These are phyloP conservation scores for Candida xiaguanensis DNA, from an alignment of 805 yeast genomes.

Conservation along the genomic window DNA sequence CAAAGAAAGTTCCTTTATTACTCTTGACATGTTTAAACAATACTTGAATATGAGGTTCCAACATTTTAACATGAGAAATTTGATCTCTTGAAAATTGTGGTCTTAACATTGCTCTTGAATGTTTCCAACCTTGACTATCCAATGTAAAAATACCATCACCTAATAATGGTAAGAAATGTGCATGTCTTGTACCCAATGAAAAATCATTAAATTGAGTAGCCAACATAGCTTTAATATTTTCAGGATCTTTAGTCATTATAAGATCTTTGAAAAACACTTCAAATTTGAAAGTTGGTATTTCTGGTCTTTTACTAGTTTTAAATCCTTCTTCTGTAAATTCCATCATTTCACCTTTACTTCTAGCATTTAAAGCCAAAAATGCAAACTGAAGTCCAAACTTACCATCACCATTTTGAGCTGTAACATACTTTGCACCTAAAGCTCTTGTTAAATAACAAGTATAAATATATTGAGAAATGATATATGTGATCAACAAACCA, in stretches of 20 bases:
- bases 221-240: constrained; percentile 38
- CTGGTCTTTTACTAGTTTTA: constrained; percentile 7
- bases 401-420: constrained; percentile 10
- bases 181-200: constrained; percentile 35
- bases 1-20: constrained; percentile 24
- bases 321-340: constrained; percentile 17
- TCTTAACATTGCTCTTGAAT: constrained; percentile 41
- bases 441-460: constrained; percentile 7
- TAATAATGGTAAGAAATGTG: constrained; percentile 32
- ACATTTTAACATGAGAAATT: constrained; percentile 33
- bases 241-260: constrained; percentile 33
- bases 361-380: constrained; percentile 10
- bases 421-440: constrained; percentile 12
- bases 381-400: constrained; percentile 18
- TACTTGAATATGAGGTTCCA: constrained; percentile 40
- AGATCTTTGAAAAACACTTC: constrained; percentile 17
- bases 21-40: constrained; percentile 28
- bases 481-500: constrained; percentile 4
- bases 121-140: constrained; percentile 42
- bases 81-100: constrained; percentile 44
- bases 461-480: constrained; percentile 1
- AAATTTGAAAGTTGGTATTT: constrained; percentile 11
- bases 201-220: constrained; percentile 42
- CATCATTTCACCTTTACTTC: constrained; percentile 17
- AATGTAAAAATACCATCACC: constrained; percentile 44